These are phyloP conservation scores for Vanderwaltozyma tropicalis DNA, from an alignment of 805 yeast species.

Conservation along the genomic window DNA sequence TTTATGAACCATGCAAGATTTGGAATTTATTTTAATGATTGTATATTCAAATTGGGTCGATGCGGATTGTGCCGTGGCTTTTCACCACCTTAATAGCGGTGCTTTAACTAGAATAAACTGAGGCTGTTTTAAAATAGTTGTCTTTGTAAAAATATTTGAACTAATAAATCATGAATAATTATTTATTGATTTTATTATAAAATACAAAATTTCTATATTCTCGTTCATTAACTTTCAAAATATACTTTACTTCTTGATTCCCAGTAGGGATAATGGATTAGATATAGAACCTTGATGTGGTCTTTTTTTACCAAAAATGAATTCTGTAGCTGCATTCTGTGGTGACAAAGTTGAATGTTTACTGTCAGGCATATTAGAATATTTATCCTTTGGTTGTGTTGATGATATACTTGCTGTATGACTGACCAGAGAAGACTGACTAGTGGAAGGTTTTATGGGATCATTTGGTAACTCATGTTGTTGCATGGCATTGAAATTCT, in stretches of 20 bases:
- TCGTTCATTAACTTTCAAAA: not conserved
- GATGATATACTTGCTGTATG: no score
- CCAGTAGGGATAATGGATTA: not conserved
- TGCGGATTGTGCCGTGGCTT: slow-evolving; percentile 44
- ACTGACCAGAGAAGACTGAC: no score
- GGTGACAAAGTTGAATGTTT: no score
- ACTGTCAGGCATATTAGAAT: no score
- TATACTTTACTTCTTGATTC: not conserved
- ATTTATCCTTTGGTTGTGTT: no score
- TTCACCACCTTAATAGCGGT: slow-evolving; percentile 40
- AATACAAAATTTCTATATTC: slow-evolving; percentile 2
- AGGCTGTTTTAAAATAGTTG: no score
- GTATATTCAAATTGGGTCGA: slow-evolving; percentile 30
- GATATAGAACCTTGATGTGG: not conserved
- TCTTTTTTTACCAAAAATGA: not conserved
- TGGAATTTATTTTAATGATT: not conserved
- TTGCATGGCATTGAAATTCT: no score
- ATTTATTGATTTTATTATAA: not conserved
- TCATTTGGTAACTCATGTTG: no score
- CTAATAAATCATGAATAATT: no score
- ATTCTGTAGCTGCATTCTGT: not conserved
- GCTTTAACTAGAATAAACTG: slow-evolving; percentile 24
- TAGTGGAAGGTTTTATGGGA: no score
- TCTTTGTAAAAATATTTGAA: no score
- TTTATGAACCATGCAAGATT: not conserved